Percentiles rank a stretch among this genome's conserved stretches.
Conservation (phyloP, 208 protist genomes). For the Perkinsela sp. region DNA sequence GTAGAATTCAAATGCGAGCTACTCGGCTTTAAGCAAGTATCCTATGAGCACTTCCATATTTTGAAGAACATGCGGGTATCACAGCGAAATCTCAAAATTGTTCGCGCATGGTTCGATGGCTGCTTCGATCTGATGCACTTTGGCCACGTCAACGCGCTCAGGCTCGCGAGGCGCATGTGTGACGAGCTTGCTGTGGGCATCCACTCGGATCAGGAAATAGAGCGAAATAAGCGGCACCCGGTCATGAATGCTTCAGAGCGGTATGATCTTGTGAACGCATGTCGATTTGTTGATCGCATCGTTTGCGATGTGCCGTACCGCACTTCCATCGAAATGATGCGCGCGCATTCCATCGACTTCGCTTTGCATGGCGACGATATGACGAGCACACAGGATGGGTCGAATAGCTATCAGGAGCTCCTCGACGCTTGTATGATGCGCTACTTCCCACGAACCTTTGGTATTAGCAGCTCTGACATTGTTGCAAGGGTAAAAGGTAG, state of each 20-base stretch:
- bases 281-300: conserved; percentile 93
- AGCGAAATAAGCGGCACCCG: conserved; percentile 73
- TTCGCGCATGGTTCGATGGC: conserved; percentile 55
- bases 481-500: not conserved
- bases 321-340: conserved; percentile 58
- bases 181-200: conserved; percentile 82
- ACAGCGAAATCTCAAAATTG: no score
- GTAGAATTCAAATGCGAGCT: no score
- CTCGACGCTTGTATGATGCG: conserved; percentile 26
- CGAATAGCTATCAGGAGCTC: conserved; percentile 75
- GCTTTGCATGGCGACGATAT: conserved; percentile 93
- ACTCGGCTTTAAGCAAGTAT: no score
- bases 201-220: conserved; percentile 82
- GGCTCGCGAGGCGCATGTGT: conserved; percentile 54
- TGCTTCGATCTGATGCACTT: conserved; percentile 71
- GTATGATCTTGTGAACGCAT: conserved; percentile 68
- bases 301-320: conserved; percentile 77
- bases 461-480: not conserved
- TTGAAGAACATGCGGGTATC: no score
- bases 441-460: not conserved
- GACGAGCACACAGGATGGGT: conserved; percentile 67
- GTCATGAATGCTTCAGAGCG: conserved; percentile 86
- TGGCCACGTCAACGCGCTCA: conserved; percentile 51
- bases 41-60: no score
- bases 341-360: conserved; percentile 74